Percentiles rank a stretch among this genome's conserved stretches.
Evolutionary conservation across 1,139 yeast species (phyloP).

Genomic region (Kodamaea ohmeri): DNA sequence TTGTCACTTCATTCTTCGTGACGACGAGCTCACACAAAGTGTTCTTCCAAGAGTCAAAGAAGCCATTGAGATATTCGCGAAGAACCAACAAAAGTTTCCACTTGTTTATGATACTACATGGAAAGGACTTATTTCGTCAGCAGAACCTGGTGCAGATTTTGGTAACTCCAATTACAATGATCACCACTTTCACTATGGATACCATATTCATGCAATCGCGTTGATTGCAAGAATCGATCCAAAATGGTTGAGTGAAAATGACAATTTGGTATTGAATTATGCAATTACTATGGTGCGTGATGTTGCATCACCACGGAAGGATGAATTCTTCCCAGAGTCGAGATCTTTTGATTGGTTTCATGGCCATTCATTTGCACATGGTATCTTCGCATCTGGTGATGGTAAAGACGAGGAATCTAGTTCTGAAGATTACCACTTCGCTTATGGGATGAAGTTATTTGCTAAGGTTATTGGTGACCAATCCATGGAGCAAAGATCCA

Average conservation of each 20-base stretch:
- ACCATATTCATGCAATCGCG: slow-evolving; percentile 73
- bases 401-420: slow-evolving; percentile 49
- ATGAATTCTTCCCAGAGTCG: slow-evolving; percentile 38
- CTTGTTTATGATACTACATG: slow-evolving; percentile 64
- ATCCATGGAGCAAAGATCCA: slow-evolving; percentile 38
- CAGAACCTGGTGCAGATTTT: slow-evolving; percentile 65
- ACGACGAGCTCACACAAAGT: slow-evolving; percentile 41
- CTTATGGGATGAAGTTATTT: slow-evolving; percentile 42
- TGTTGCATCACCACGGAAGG: slow-evolving; percentile 41
- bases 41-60: slow-evolving; percentile 50
- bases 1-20: slow-evolving; percentile 53
- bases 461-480: slow-evolving; percentile 34
- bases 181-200: slow-evolving; percentile 81
- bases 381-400: slow-evolving; percentile 44
- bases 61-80: slow-evolving; percentile 60
- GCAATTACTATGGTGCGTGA: slow-evolving; percentile 38
- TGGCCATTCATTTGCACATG: slow-evolving; percentile 49
- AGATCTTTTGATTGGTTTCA: slow-evolving; percentile 47
- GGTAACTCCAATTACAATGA: slow-evolving; percentile 79
- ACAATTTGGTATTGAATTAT: slow-evolving; percentile 29
- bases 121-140: slow-evolving; percentile 74
- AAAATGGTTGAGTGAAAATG: slow-evolving; percentile 30
- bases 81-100: slow-evolving; percentile 58
- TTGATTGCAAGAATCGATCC: slow-evolving; percentile 56
- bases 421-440: slow-evolving; percentile 46